Conservation (phyloP, 2,329 filamentous ascomycete species). For the Alternaria conjuncta region DNA sequence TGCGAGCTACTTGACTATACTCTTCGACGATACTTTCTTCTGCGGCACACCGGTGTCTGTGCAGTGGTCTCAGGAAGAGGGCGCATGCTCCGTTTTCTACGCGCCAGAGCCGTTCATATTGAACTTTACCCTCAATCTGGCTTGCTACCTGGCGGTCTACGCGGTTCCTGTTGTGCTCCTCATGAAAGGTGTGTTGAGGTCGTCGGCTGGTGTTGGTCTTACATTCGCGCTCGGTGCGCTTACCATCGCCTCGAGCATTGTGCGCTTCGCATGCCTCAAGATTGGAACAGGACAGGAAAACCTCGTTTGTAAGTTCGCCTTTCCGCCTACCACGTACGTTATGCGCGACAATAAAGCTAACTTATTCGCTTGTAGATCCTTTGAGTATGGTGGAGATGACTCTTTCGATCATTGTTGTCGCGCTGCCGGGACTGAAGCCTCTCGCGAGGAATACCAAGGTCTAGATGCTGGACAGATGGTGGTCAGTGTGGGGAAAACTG, state of each 20-base stretch:
- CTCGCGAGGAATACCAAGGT: constrained; percentile 5
- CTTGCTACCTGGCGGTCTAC: constrained; percentile 28
- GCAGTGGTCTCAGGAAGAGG: constrained; percentile 31
- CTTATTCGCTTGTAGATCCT: constrained; percentile 8
- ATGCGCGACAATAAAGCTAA: neutral
- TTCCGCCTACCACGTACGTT: rapidly evolving
- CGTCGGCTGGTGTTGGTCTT: constrained; percentile 18
- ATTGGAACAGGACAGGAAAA: constrained; percentile 30
- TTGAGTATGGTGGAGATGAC: constrained; percentile 33
- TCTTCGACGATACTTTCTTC: constrained; percentile 33
- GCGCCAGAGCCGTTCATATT: constrained; percentile 32
- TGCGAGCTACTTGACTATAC: constrained; percentile 26
- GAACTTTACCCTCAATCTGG: constrained; percentile 32
- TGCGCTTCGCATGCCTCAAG: constrained; percentile 25
- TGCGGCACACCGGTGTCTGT: constrained; percentile 24
- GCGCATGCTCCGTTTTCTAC: constrained; percentile 31
- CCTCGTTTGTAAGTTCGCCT: constrained; percentile 29
- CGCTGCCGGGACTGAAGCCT: constrained; percentile 27
- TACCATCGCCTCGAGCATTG: constrained; percentile 26
- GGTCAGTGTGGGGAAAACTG: no score
- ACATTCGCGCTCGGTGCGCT: constrained; percentile 26
- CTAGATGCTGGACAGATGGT: neutral
- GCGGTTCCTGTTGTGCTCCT: constrained; percentile 21
- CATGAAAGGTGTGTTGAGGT: constrained; percentile 12
- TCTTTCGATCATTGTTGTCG: constrained; percentile 30